Evolutionary conservation across 805 yeast genomes (phyloP), one percentile per base, ranked within the genome.

Genomic region (Suhomyces sp.): DNA sequence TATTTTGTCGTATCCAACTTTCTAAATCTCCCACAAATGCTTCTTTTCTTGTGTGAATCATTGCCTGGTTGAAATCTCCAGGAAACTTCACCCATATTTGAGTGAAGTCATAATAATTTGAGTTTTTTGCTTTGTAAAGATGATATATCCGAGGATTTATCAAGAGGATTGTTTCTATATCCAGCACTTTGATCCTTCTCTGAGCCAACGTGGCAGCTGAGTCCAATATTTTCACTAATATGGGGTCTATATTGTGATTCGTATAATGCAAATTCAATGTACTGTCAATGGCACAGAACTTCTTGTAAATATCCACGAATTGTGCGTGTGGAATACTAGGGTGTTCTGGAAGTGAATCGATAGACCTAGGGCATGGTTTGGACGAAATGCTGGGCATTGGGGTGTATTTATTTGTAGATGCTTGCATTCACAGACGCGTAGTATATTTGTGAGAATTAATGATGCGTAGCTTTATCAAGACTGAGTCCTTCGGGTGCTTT

Each of bases 181-280:
- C 48, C 4, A 31, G 31, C 8, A 47, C 32, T 10, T 44, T 47
- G 7, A 58, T 51, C 31, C 56, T 38, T 20, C 39, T 28, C 10
- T 45, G 42, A 4, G 49, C 39, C 14, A 53, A 33, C 4, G 33
- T 17, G 7, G 58, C 43, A 3, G 58, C 56, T 9, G 48, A 35
- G 3, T 42, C 48, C 15, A 58, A 46, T 10, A 59, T 34, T 18
- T 45, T 42, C 15, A 34, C 45, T 8, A 62, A 33, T 6, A 51
- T 21, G 2, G 68, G 59, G 23, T 53, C 49, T 2, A 60, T 25
- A 1, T 59, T 52, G 36, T 60, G 67, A 20, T 46, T 51, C 10
- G 68, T 39, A 33, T 51, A 66, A 40, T 67, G 65, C 5, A 68
- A 50, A 16, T 54, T 49, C 16, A 68, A 40, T 12, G 50, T 47